Base-by-base conservation (phyloP, 1,284 basidiomycete genomes). In the Retiboletus flavoniger region DNA sequence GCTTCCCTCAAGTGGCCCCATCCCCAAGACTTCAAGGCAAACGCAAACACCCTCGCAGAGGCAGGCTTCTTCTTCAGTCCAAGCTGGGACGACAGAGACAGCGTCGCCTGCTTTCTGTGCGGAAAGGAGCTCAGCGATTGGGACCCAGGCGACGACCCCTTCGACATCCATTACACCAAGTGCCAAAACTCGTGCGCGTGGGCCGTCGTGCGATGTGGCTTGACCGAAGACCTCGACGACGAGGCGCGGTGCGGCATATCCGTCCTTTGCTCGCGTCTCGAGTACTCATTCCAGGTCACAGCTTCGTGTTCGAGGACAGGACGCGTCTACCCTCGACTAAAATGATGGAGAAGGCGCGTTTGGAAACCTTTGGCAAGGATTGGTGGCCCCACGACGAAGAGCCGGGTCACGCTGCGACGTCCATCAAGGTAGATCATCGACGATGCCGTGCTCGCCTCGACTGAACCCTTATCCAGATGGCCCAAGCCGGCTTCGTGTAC, bases 21-120 rank as follows among this genome's bases (percentile, higher is more conserved):
- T 61, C 78, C 84, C 3, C 49, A 68, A 1, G 64, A 72, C 38
- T 87, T 81, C 69, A 71, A 74, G 55, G 85, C 92, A 43, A 92
- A 80, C 42, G 84, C 92, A 1, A 71, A 78, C 46, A 75, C 79
- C 4, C 81, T 95, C 26, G 87, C 92, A 2, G 82, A 87, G 57
- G 92, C 92, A 3, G 92, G 92, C 13, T 95, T 94, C 74, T 93
- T 82, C 75, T 91, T 79, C 70, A 76, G 76, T 52, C 89, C 89
- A 0, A 81, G 79, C 60, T 72, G 72, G 57, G 78, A 82, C 11
- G 80, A 85, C 56, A 75, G 74, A 28, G 89, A 91, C 70, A 84
- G 80, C 58, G 88, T 88, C 24, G 78, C 78, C 6, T 95, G 93
- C 68, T 93, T 85, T 65, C 69, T 85, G 49, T 95, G 92, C 71